Evolutionary conservation across 371 early-diverging fungal species (phyloP), one percentile per base, ranked within the genome.

Genomic region (Encephalitozoon romaleae): DNA sequence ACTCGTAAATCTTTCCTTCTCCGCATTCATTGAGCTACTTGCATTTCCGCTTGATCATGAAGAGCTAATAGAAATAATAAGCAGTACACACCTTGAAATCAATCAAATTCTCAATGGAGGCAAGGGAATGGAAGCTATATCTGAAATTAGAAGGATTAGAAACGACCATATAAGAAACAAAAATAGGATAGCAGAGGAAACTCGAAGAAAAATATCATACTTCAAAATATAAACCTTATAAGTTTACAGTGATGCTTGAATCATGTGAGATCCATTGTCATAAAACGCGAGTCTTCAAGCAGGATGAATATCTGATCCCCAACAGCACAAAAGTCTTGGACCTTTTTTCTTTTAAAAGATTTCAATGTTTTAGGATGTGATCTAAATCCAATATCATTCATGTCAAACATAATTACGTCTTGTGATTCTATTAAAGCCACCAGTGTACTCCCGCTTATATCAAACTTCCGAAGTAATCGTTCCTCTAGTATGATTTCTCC

Each of bases 81-180:
- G 38, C 15, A 34, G 18, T 15, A 34, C 28, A 34, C 59, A 59
- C 15, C 30, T 59, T 32, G 59, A 59, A 38, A 59, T 59, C n/a
- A 59, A 59, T 34, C 59, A 59, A 21, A 59, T 59, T 6, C 59
- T 59, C 18, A 59, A 59, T 34, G 59, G 59, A 59, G 30, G 18
- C 0, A 59, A 59, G 28, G 15, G 15, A 15, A 32, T 38, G 38
- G 59, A 59, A 18, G 59, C 59, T 4, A 18, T 34, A 8, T 30
- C 2, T 28, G 59, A 59, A 9, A 59, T 59, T 5, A 30, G 18
- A 21, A 59, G 59, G 18, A 59, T 59, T 38, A 30, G 34, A 34
- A 59, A 59, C 21, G 34, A 59, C 5, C 32, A 59, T n/a, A 28
- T 18, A 59, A 59, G 38, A 38, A 59, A 59, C 18, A 59, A 38